Evolutionary conservation across 192 early-diverging fungal genomes (phyloP).

Genomic region (Backusella australiensis): DNA sequence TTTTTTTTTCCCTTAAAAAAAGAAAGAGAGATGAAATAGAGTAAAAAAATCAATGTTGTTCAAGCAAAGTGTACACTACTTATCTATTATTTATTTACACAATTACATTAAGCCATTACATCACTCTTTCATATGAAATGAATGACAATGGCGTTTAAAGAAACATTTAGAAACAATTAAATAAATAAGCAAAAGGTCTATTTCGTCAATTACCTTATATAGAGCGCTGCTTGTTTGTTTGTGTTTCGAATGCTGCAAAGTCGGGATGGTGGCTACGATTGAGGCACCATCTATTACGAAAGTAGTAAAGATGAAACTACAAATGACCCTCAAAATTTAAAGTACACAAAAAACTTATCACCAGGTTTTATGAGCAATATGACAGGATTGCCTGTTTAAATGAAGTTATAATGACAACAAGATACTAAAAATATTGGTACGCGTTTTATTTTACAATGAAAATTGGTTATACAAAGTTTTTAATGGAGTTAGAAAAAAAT

Average conservation of each 20-base stretch:
- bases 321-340: background rate
- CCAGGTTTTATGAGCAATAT: background rate
- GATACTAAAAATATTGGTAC: background rate
- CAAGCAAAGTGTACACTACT: background rate
- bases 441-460: background rate
- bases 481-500: background rate
- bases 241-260: conserved; percentile 2
- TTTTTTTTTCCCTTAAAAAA: too few species aligned
- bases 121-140: conserved; percentile 1
- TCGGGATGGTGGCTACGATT: background rate
- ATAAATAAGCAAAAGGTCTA: background rate
- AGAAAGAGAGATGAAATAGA: too few species aligned
- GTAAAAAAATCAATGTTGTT: background rate
- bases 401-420: background rate
- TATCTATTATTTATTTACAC: too few species aligned
- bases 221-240: background rate
- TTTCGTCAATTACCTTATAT: background rate
- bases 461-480: background rate
- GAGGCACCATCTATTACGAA: background rate
- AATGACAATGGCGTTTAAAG: background rate
- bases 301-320: background rate
- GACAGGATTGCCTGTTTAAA: background rate
- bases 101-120: background rate
- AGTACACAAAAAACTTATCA: background rate
- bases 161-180: background rate